Evolutionary conservation across 768 basidiomycete genomes (phyloP).

Genomic region (Rhodotorula kratochvilovae): DNA sequence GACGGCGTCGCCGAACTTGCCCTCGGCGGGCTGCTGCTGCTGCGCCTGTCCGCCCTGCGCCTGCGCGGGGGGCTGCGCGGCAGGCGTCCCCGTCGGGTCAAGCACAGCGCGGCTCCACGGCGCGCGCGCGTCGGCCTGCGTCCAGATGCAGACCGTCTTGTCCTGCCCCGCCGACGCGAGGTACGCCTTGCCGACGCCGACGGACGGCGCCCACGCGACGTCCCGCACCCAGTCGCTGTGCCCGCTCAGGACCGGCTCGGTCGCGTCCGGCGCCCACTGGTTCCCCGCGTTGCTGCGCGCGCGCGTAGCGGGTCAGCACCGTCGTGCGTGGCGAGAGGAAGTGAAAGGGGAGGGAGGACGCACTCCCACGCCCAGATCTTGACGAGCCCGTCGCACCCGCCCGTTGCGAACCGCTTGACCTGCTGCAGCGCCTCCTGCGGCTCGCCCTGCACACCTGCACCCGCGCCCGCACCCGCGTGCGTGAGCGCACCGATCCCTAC

Average conservation of each 20-base stretch:
- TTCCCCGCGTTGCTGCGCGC: conserved; percentile 65
- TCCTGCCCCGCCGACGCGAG: conserved; percentile 94
- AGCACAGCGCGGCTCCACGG: conserved; percentile 77
- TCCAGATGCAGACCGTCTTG: conserved; percentile 86
- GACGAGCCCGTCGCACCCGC: conserved; percentile 92
- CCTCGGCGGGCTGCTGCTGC: conserved; percentile 52
- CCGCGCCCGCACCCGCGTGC: conserved; percentile 50
- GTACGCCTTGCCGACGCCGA: conserved; percentile 87
- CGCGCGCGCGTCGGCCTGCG: conserved; percentile 62
- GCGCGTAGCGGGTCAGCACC: too few relatives aligned
- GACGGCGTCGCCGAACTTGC: conserved; percentile 92
- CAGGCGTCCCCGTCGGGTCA: conserved; percentile 55
- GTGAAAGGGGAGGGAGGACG: conserved; percentile 11
- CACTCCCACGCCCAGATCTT: conserved; percentile 77
- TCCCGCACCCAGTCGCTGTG: conserved; percentile 98
- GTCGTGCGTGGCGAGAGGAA: too few relatives aligned
- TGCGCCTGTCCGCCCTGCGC: conserved; percentile 53
- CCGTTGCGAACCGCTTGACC: conserved; percentile 88
- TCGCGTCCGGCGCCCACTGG: conserved; percentile 81
- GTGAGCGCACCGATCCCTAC: conserved; percentile 79
- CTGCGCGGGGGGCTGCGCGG: conserved; percentile 50
- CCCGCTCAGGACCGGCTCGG: conserved; percentile 73
- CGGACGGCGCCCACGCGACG: conserved; percentile 98
- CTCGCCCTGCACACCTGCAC: conserved; percentile 6
- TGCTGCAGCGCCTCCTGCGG: conserved; percentile 47